A percentile compares a stretch with the other conserved stretches of the same genome.
These are phyloP conservation scores for Melampsora occidentalis DNA, from an alignment of 1,284 basidiomycete species.

Conservation along the genomic window DNA sequence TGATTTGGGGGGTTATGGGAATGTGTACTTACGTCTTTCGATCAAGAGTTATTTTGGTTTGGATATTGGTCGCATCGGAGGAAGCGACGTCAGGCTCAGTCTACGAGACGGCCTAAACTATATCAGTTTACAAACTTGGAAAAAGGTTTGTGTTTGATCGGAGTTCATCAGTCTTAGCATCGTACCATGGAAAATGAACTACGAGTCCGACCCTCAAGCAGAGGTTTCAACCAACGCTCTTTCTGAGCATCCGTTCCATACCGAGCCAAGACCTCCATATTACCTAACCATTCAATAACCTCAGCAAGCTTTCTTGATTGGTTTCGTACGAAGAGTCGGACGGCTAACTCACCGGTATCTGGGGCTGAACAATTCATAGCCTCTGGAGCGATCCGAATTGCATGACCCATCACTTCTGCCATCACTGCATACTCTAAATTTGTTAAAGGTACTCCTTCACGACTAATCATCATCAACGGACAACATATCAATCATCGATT, in stretches of 20 bases:
- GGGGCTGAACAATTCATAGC: slow-evolving; percentile 88
- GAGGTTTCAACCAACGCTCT: slow-evolving; percentile 79
- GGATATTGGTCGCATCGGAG: slow-evolving; percentile 93
- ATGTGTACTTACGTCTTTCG: slow-evolving; percentile 7
- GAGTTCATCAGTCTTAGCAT: slow-evolving; percentile 58
- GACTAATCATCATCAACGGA: background rate
- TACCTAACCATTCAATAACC: slow-evolving; percentile 51
- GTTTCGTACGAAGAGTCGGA: background rate
- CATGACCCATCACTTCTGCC: slow-evolving; percentile 87
- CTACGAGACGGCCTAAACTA: slow-evolving; percentile 13
- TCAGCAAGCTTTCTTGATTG: background rate
- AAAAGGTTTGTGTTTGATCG: background rate
- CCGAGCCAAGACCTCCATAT: slow-evolving; percentile 80
- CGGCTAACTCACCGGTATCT: slow-evolving; percentile 70
- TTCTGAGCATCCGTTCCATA: slow-evolving; percentile 88
- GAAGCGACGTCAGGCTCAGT: slow-evolving; percentile 67
- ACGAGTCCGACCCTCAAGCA: slow-evolving; percentile 87
- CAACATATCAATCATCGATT: background rate
- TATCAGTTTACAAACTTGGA: background rate
- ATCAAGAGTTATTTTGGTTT: slow-evolving; percentile 70
- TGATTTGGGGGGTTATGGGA: background rate
- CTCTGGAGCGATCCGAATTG: slow-evolving; percentile 76
- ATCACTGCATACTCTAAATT: slow-evolving; percentile 98
- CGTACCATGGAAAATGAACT: slow-evolving; percentile 90
- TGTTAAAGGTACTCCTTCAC: slow-evolving; percentile 78